These are phyloP conservation scores for Alternaria ethzedia DNA, from an alignment of 2,329 filamentous ascomycete genomes.

Conservation along the genomic window DNA sequence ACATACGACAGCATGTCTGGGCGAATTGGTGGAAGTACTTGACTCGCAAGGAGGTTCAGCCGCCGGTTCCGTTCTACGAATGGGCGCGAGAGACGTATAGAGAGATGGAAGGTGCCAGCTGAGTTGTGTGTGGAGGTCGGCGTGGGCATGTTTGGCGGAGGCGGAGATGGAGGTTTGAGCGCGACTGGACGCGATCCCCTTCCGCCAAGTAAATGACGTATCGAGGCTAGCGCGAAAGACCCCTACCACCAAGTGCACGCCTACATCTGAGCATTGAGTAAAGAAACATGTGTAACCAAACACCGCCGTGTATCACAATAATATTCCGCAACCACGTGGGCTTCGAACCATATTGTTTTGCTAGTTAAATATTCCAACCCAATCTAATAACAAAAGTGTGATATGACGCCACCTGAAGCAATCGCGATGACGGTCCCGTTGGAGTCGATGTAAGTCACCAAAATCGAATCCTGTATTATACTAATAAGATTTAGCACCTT, in stretches of 20 bases:
- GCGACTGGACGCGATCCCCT: neutral
- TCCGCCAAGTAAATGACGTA: neutral
- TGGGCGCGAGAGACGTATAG: slow-evolving; percentile 22
- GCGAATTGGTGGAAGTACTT: slow-evolving; percentile 26
- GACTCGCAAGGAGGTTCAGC: slow-evolving; percentile 14
- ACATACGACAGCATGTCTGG: slow-evolving; percentile 20
- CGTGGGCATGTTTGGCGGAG: neutral
- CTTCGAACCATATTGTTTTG: too few species aligned
- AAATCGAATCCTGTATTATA: neutral
- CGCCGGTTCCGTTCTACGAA: slow-evolving; percentile 26
- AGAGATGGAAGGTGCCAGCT: slow-evolving; percentile 2
- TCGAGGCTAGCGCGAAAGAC: neutral
- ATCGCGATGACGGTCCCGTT: neutral
- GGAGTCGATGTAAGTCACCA: neutral
- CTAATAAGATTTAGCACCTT: neutral
- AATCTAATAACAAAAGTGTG: too few species aligned
- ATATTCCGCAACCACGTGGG: neutral
- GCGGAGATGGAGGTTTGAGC: neutral
- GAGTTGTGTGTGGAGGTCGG: neutral
- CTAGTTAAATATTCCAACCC: neutral
- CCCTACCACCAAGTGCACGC: neutral
- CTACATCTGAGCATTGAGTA: too few species aligned
- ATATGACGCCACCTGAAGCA: neutral
- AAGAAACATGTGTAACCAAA: too few species aligned
- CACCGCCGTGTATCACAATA: neutral